Base-by-base conservation (phyloP, 805 yeast species). In the Ogataea thermomethanolica region DNA sequence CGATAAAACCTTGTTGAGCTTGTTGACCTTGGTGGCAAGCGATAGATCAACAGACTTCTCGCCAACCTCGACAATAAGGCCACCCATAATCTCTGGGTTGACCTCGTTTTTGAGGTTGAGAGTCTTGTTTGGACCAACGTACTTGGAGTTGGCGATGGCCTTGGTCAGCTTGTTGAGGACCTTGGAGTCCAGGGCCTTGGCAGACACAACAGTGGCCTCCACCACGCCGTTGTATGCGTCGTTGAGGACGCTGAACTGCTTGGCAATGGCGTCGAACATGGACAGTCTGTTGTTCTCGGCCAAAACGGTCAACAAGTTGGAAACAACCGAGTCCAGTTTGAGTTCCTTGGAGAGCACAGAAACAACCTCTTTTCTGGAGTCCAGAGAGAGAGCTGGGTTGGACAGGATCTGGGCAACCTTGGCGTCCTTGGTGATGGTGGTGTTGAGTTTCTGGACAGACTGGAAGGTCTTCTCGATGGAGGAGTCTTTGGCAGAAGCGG, bases 41-140 rank as follows among this genome's bases (percentile, higher is more conserved):
- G 95, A 83, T 66, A 91, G 76, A 71, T 93, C 99, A 58, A 89
- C 96, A 49, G 98, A 90, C 69, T 84, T 87, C 74, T 91, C 99
- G 61, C 91, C 96, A 58, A 93, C 87, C 70, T 90, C 96, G 46
- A 93, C 95, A 55, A 93, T 72, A 65, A 93, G 78, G 59, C 99
- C 99, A 62, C 99, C 99, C 65, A 86, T 75, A 63, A 93, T 86
- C 51, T 84, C 93, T 50, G 96, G 87, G 72, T 88, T 81, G 49
- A 91, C 85, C 51, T 73, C 74, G 75, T 89, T 91, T 55, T 79
- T 70, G 56, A 93, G 72, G 73, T 84, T 83, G 66, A 93, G 79
- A 56, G 91, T 78, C 76, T 90, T 84, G 58, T 87, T 91, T 42
- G 73, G 67, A 54, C 95, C 96, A 48, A 91, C 95, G 59, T 80